Percentiles rank a stretch among this genome's conserved stretches.
Conservation (phyloP, 2,329 filamentous ascomycete species). For the Ophiocordyceps camponoti-saundersi region DNA sequence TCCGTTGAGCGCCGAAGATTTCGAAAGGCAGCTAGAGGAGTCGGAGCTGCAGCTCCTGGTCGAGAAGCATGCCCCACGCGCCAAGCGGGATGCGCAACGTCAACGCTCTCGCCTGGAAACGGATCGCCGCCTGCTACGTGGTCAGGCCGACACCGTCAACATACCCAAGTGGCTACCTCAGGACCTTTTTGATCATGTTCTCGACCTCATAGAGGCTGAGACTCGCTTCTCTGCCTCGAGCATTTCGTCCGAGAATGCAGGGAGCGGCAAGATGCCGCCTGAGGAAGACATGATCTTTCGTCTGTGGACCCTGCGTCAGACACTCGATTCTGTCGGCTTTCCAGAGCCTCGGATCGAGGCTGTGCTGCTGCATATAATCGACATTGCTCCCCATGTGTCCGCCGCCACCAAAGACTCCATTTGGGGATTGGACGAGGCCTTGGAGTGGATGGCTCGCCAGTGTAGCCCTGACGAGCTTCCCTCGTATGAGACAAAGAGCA, state of each 20-base stretch:
- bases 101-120: conserved; percentile 68
- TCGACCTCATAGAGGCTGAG: conserved; percentile 56
- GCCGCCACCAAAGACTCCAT: conserved; percentile 44
- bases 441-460: conserved; percentile 82
- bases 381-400: conserved; percentile 46
- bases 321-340: conserved; percentile 54
- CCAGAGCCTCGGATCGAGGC: conserved; percentile 42
- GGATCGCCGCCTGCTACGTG: conserved; percentile 65
- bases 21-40: conserved; percentile 76
- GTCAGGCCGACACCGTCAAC: conserved; percentile 58
- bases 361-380: conserved; percentile 47
- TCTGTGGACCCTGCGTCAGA: conserved; percentile 71
- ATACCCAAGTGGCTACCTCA: conserved; percentile 64
- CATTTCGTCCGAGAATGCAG: conserved; percentile 24
- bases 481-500: conserved; percentile 39
- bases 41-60: conserved; percentile 79
- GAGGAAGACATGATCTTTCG: conserved; percentile 68
- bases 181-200: conserved; percentile 61
- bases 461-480: conserved; percentile 53
- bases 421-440: conserved; percentile 73
- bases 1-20: conserved; percentile 64
- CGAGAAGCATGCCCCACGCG: conserved; percentile 67
- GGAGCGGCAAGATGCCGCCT: conserved; percentile 33
- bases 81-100: conserved; percentile 60
- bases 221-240: conserved; percentile 37